A percentile compares a stretch with the other conserved stretches of the same genome.
Conservation (phyloP, 257 asterid genomes). For the Jacaranda mimosifolia region DNA sequence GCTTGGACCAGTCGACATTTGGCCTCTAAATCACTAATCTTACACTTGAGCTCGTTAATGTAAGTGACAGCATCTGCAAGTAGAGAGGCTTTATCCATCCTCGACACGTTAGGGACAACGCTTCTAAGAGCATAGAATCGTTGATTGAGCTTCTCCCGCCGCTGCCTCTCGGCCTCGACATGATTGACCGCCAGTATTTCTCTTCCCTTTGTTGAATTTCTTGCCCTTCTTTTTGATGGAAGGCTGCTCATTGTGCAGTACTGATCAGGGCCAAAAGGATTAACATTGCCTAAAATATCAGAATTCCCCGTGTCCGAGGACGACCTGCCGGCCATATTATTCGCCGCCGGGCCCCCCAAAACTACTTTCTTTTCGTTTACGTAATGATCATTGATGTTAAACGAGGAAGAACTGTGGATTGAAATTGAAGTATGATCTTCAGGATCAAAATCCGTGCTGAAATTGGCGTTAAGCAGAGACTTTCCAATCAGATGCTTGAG, state of each 20-base stretch:
- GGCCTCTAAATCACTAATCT: slow-evolving; percentile 38
- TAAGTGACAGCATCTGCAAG: slow-evolving; percentile 55
- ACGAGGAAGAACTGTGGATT: too few relatives aligned
- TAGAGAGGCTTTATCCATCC: slow-evolving; percentile 57
- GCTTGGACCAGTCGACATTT: neutral
- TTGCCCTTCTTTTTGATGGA: slow-evolving; percentile 12
- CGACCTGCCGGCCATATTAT: neutral
- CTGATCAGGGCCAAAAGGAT: too few relatives aligned
- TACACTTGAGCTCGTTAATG: slow-evolving; percentile 50
- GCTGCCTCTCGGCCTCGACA: slow-evolving; percentile 53
- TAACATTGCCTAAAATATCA: neutral
- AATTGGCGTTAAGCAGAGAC: neutral
- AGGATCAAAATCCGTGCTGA: neutral
- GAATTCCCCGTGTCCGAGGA: slow-evolving; percentile 14
- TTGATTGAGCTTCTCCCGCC: slow-evolving; percentile 55
- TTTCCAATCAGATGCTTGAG: slow-evolving; percentile 32
- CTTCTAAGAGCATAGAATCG: slow-evolving; percentile 56
- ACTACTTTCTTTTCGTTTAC: neutral
- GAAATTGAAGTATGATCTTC: neutral
- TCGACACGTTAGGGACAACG: slow-evolving; percentile 57
- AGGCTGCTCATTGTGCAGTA: too few relatives aligned
- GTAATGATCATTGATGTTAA: neutral
- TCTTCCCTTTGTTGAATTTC: neutral
- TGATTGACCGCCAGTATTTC: slow-evolving; percentile 36
- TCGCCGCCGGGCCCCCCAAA: too few relatives aligned